Evolutionary conservation across 345 rosid species (phyloP).

Genomic region (Linum usitatissimum): DNA sequence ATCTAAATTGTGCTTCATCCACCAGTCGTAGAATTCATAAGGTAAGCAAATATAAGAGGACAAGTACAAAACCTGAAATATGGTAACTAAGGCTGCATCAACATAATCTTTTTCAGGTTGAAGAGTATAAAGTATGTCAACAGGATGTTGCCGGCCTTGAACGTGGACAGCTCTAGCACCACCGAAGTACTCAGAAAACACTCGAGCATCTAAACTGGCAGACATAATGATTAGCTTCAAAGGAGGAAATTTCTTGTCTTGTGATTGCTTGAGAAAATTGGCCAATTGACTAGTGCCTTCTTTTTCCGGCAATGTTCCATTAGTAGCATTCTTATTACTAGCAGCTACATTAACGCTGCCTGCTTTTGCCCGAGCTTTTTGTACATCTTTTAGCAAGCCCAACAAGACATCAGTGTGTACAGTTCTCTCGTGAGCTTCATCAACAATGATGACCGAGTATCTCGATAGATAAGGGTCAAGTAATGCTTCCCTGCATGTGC

Average conservation of each 20-base stretch:
- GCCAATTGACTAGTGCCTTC: slow-evolving; percentile 23
- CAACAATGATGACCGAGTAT: slow-evolving; percentile 73
- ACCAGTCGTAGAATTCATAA: not conserved
- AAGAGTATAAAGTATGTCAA: slow-evolving; percentile 60
- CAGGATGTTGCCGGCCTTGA: slow-evolving; percentile 76
- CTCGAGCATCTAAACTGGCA: slow-evolving; percentile 92
- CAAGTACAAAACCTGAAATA: slow-evolving; percentile 60
- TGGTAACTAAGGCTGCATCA: slow-evolving; percentile 62
- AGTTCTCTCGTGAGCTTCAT: slow-evolving; percentile 97
- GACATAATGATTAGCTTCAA: slow-evolving; percentile 86
- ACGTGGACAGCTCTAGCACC: slow-evolving; percentile 84
- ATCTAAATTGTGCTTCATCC: not conserved
- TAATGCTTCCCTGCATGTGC: slow-evolving; percentile 58
- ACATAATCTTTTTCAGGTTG: slow-evolving; percentile 65
- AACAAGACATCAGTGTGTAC: slow-evolving; percentile 84
- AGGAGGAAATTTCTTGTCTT: slow-evolving; percentile 40
- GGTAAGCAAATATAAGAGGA: slow-evolving; percentile 3
- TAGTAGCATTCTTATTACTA: slow-evolving; percentile 21
- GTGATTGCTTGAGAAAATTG: slow-evolving; percentile 33
- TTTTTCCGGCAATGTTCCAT: slow-evolving; percentile 17
- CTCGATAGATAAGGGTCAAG: slow-evolving; percentile 76
- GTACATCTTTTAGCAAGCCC: slow-evolving; percentile 76
- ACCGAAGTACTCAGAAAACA: slow-evolving; percentile 70
- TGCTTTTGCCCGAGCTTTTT: slow-evolving; percentile 42
- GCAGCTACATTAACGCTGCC: slow-evolving; percentile 14